Conservation (phyloP, 192 early-diverging fungal genomes). For the Backusella tuberculispora region DNA sequence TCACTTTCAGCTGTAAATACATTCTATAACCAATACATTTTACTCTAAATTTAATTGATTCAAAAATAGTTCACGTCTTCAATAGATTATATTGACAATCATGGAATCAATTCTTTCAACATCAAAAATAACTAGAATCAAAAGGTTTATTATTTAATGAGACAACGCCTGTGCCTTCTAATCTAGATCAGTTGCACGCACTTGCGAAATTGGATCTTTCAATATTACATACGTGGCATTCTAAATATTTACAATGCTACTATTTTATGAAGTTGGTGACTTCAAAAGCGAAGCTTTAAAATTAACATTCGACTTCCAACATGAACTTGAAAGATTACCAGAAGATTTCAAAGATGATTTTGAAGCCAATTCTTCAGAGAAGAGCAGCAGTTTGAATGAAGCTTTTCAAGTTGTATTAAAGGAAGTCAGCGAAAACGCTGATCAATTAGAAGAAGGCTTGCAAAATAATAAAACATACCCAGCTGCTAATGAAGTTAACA, state of each 20-base stretch:
- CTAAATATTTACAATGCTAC: not conserved
- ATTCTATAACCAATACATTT: not conserved
- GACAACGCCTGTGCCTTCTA: not conserved
- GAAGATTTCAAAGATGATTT: not conserved
- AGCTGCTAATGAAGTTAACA: constrained; percentile 19
- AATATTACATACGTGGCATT: not conserved
- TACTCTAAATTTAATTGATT: not conserved
- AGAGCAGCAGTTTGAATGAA: constrained; percentile 29
- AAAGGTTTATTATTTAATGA: not conserved
- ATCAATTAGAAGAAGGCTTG: constrained; percentile 47
- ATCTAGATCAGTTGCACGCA: not conserved
- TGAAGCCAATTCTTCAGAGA: not conserved
- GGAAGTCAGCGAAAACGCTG: constrained; percentile 46
- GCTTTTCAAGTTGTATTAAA: constrained; percentile 41
- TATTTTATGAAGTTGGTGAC: not conserved
- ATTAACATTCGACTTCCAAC: constrained; percentile 37
- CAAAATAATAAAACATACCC: constrained; percentile 31
- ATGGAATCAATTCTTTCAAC: not conserved
- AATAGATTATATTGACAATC: too few relatives aligned
- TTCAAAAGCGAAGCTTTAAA: constrained; percentile 30
- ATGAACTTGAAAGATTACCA: not conserved
- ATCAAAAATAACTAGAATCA: not conserved
- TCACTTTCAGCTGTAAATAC: not conserved
- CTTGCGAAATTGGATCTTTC: not conserved
- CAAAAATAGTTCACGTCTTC: not conserved